Percentiles rank a stretch among this genome's conserved stretches.
Conservation (phyloP, 192 early-diverging fungal genomes). For the Podila clonocystis region DNA sequence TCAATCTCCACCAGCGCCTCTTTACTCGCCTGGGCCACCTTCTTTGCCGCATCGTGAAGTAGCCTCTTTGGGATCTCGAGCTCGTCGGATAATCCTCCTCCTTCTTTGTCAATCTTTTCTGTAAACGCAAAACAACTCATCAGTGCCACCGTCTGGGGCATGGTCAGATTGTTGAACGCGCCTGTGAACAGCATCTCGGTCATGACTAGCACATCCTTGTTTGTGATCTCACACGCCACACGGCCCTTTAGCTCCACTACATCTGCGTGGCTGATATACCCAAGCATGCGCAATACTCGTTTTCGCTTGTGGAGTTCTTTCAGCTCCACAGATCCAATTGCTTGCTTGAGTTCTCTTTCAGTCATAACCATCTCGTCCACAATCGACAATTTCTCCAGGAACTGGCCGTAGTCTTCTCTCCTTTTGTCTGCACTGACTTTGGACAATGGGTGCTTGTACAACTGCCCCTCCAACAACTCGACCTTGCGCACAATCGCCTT, state of each 20-base stretch:
- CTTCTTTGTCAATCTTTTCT: constrained; percentile 68
- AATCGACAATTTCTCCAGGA: constrained; percentile 68
- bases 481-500: constrained; percentile 70
- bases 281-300: constrained; percentile 83
- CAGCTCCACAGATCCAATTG: constrained; percentile 84
- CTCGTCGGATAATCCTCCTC: constrained; percentile 74
- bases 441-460: constrained; percentile 67
- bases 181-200: constrained; percentile 96
- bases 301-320: constrained; percentile 89
- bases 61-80: constrained; percentile 72
- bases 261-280: constrained; percentile 78
- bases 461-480: constrained; percentile 69
- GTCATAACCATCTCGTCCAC: constrained; percentile 65
- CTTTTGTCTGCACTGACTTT: constrained; percentile 61
- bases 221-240: constrained; percentile 93
- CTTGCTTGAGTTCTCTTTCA: constrained; percentile 74
- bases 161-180: constrained; percentile 88
- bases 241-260: constrained; percentile 95
- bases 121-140: constrained; percentile 89
- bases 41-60: constrained; percentile 82
- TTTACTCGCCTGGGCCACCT: constrained; percentile 80
- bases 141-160: constrained; percentile 81
- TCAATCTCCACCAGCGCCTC: constrained; percentile 87
- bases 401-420: constrained; percentile 67
- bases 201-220: constrained; percentile 90